Conservation (phyloP, 2,329 filamentous ascomycete species). For the Sordariomycetes sp. region DNA sequence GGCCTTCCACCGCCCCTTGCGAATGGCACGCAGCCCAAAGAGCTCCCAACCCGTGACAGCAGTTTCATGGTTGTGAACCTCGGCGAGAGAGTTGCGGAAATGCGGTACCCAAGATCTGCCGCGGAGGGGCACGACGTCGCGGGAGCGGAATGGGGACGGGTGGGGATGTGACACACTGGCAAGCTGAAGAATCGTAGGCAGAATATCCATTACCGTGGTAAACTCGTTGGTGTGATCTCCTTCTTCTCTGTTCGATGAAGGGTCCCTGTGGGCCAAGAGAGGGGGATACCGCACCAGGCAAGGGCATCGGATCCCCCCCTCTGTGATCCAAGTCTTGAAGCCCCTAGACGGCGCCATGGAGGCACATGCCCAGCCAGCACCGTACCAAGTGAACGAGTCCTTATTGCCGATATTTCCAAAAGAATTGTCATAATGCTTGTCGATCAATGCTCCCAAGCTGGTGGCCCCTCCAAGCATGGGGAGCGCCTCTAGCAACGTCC, state of each 20-base stretch:
- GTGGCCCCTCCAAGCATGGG: constrained; percentile 25
- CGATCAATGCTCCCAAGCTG: constrained; percentile 40
- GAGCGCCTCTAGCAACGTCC: constrained; percentile 43
- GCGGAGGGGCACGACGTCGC: constrained; percentile 39
- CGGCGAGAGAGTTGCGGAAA: not conserved
- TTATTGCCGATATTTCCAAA: constrained; percentile 46
- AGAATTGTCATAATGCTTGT: constrained; percentile 42
- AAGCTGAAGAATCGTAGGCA: constrained; percentile 36
- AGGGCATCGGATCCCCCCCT: too few relatives aligned
- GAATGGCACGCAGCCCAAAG: constrained; percentile 40
- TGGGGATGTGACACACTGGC: constrained; percentile 28
- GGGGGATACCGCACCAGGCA: not conserved
- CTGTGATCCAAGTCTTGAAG: too few relatives aligned
- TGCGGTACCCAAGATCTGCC: constrained; percentile 18
- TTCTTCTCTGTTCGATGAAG: too few relatives aligned
- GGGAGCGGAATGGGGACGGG: constrained; percentile 24
- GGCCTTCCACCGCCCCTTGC: constrained; percentile 47
- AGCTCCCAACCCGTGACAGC: constrained; percentile 47
- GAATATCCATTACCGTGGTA: constrained; percentile 38
- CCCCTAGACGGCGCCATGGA: too few relatives aligned
- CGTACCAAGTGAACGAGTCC: not conserved
- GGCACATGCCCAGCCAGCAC: too few relatives aligned
- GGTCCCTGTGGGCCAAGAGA: too few relatives aligned
- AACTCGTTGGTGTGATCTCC: too few relatives aligned
- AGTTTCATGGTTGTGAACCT: constrained; percentile 20